Base-by-base conservation (phyloP, 139 green algal genomes). In the Medakamo hakoo region DNA sequence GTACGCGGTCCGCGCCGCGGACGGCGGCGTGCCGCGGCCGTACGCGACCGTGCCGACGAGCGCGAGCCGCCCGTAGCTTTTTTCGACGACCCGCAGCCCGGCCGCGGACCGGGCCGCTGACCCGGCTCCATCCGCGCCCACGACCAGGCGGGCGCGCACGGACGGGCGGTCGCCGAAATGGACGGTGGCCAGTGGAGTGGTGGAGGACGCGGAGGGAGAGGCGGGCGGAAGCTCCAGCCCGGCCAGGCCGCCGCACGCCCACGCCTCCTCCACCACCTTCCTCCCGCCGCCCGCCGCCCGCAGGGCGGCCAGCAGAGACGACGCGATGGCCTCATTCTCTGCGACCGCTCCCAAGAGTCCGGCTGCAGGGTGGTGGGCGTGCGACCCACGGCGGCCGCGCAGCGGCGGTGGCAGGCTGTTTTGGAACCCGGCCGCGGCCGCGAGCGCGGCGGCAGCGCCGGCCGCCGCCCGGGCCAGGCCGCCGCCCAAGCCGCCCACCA, bases 121-220 rank as follows among this genome's bases (percentile, higher is more conserved):
- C 49, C 49, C 58, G 3, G 69, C 73, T 1, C 85, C 86, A 63
- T 94, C 86, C 2, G 86, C 86, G 1, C 75, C 86, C 40, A 94
- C 83, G n/a, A 94, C 75, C 57, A 81, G 72, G 21, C 70, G 61
- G 3, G 73, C 66, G 3, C 56, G 52, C 23, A 76, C 19, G 18
- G 23, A 59, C 31, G 48, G 22, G 22, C 73, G 65, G 9, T 31
- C 56, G 22, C 60, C 59, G 4, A 79, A 49, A 2, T 56, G 25
- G 30, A 75, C 19, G n/a, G 26, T 29, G 2, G 61, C 63, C 27
- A 71, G 63, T 1, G 60, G 55, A 2, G 16, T 16, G 40, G 9
- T 16, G 40, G 40, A 9, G 9, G 40, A 9, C 40, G 9, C 16
- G 40, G 9, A 16, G 40, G 9, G 9, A 16, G 40, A 52, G 40